These are phyloP conservation scores for Penicillium janthinellum DNA, from an alignment of 2,329 filamentous ascomycete genomes.

Conservation along the genomic window DNA sequence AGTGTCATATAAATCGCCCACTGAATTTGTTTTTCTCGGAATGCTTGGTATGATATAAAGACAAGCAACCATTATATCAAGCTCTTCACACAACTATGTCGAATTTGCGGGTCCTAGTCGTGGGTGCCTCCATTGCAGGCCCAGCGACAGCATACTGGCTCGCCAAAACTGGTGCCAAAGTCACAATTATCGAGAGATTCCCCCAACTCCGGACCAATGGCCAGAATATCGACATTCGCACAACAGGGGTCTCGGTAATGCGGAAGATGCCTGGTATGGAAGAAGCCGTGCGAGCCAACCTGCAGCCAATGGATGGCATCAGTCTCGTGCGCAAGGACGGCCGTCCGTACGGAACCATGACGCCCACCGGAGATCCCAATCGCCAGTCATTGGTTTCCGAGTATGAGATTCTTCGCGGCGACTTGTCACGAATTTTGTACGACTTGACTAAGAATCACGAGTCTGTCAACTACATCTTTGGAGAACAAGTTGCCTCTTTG, in stretches of 20 bases:
- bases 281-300: constrained; percentile 30
- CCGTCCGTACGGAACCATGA: constrained; percentile 32
- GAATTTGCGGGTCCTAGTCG: constrained; percentile 36
- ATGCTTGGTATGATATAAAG: background rate
- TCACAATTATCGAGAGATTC: constrained; percentile 42
- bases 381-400: constrained; percentile 40
- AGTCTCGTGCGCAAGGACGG: constrained; percentile 31
- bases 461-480: constrained; percentile 43
- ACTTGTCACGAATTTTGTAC: constrained; percentile 34
- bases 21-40: background rate
- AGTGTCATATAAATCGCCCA: too few species aligned
- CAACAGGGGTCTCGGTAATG: constrained; percentile 38
- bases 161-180: constrained; percentile 33
- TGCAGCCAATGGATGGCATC: constrained; percentile 32
- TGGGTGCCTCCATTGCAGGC: constrained; percentile 41
- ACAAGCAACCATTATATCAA: background rate
- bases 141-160: constrained; percentile 40
- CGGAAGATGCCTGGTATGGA: constrained; percentile 37
- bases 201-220: constrained; percentile 34
- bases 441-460: constrained; percentile 43
- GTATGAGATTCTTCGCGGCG: constrained; percentile 42
- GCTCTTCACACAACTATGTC: constrained; percentile 18
- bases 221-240: constrained; percentile 40
- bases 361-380: constrained; percentile 33
- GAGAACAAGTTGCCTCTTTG: constrained; percentile 43